Evolutionary conservation across 371 early-diverging fungal species (phyloP), one percentile per base, ranked within the genome.

Genomic region (Synchytrium microbalum): DNA sequence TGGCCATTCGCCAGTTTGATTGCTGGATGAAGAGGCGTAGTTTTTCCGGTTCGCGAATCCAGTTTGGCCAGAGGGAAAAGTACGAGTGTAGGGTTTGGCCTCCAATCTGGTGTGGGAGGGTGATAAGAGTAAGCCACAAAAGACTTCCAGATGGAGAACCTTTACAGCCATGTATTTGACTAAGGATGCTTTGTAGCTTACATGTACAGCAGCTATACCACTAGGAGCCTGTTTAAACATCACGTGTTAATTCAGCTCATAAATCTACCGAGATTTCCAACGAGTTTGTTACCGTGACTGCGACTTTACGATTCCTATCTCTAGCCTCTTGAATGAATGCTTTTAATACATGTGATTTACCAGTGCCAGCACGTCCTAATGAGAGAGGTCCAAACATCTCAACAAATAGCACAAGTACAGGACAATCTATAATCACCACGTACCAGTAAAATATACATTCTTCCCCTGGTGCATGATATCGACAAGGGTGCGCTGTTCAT

Each of bases 41-140:
- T 5, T 51, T 24, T 14, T 55, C 10, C 1, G 67, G 10, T 5
- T 63, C 71, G 0, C 55, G 54, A 3, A 74, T 72, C 2, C 69
- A 53, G 3, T 59, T 71, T 14, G 62, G 63, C 5, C 80, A 78
- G 14, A 84, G 54, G 13, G 82, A 80, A 14, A 80, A 76, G 69
- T 81, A 84, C 0, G 81, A 79, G 64, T 85, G 83, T 1, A 88
- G 62, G 0, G 88, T 88, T 3, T 66, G 65, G 5, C 88, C 88
- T 23, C 70, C 69, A 58, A 87, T 78, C 75, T 75, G 30, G 2
- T 33, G 57, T 32, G 25, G 19, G 51, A 16, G 29, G 57, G 5
- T 27, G 46, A 57, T 58, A 25, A 69, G 71, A 13, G 74, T 62
- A 2, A 10, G 28, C 58, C 30, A 23, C 3, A 25, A 26, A 32